Base-by-base conservation (phyloP, 23 red algal genomes). In the Cyanidium caldarium region DNA sequence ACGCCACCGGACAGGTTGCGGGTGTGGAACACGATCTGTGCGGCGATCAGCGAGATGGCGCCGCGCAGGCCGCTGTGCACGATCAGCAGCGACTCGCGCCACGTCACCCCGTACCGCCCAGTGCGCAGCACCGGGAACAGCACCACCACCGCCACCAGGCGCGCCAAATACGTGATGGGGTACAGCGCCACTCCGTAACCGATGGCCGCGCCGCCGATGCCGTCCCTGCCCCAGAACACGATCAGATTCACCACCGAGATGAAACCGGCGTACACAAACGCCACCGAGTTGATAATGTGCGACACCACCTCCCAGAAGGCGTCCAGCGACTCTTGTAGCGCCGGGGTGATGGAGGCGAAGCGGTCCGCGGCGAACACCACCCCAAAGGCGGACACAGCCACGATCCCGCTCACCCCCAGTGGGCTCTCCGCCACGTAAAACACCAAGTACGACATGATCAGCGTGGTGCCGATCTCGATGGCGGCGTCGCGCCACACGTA, bases 361-460 rank as follows among this genome's bases (percentile, higher is more conserved):
- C 89, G 81, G 43, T 86, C 73, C 14, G 82, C 77, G 0, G 80
- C 75, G 20, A 95, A 44, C 5, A 95, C 42, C 34, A 95, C 35
- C 19, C 89, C 89, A 7, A 77, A 80, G 5, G 74, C 72, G 34
- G 86, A 82, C n/a, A 86, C 77, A 57, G 65, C 72, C 35, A 95
- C 86, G 46, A 95, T 79, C 40, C 89, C 89, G 14, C 82, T 86
- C 33, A 86, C 33, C 16, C 77, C 69, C 1, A 69, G 69, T 3
- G 89, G 82, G 3, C 73, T 44, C 44, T 95, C 82, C n/a, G 89
- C 89, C 3, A 82, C 84, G 73, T 82, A 95, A 68, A 95, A 95
- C 2, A 80, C 82, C 7, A 95, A 38, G 40, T 86, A 95, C 25
- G 89, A 75, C 2, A 87, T 70, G 44, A 91, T 70, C 30, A 91